These are phyloP conservation scores for Jaapia argillacea DNA, from an alignment of 768 basidiomycete genomes.

Conservation along the genomic window DNA sequence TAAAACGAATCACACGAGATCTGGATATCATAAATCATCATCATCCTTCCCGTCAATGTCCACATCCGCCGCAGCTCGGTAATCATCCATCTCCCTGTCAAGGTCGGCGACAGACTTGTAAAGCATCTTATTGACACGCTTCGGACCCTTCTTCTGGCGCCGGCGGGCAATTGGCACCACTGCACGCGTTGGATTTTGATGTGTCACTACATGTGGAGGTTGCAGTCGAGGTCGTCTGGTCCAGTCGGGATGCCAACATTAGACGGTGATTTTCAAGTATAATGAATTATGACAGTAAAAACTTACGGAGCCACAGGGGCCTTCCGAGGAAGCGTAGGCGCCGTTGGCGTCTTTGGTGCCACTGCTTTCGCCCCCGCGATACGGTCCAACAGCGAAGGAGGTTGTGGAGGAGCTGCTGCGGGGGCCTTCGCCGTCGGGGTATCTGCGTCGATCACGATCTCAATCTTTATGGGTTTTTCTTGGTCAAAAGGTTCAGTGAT, in stretches of 20 bases:
- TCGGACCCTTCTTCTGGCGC: conserved; percentile 64
- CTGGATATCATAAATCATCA: too few species aligned
- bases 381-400: conserved; percentile 30
- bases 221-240: conserved; percentile 1
- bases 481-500: background rate
- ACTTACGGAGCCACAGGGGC: background rate
- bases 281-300: background rate
- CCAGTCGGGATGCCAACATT: too few species aligned
- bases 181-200: conserved; percentile 1
- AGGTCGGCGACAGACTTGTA: conserved; percentile 43
- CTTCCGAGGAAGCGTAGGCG: background rate
- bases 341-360: background rate
- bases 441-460: conserved; percentile 45
- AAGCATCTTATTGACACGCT: conserved; percentile 52
- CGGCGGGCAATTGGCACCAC: conserved; percentile 7
- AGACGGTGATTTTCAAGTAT: background rate
- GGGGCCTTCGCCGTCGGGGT: conserved; percentile 11
- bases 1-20: too few species aligned
- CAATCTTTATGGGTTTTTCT: conserved; percentile 62
- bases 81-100: conserved; percentile 78
- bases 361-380: conserved; percentile 15
- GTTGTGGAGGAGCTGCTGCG: conserved; percentile 13
- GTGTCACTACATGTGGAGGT: too few species aligned
- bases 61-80: conserved; percentile 41
- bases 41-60: too few species aligned